These are phyloP conservation scores for Naganishia onofrii DNA, from an alignment of 768 basidiomycete genomes.

Conservation along the genomic window DNA sequence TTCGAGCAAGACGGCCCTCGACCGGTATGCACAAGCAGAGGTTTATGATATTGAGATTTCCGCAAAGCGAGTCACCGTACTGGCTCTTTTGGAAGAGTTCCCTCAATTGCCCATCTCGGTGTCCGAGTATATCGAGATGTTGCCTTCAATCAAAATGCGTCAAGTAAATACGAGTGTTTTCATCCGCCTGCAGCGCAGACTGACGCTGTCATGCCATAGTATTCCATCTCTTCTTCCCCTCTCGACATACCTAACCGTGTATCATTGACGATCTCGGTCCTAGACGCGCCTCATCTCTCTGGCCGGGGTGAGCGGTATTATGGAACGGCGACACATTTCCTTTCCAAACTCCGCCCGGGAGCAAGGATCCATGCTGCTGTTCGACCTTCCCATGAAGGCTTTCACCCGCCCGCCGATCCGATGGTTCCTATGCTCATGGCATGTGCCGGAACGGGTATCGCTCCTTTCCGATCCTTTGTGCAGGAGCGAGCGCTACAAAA, in stretches of 20 bases:
- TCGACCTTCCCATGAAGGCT: conserved; percentile 53
- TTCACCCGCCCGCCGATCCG: conserved; percentile 57
- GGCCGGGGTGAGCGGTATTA: conserved; percentile 53
- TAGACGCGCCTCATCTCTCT: conserved; percentile 54
- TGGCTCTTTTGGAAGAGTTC: conserved; percentile 56
- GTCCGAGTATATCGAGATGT: conserved; percentile 54
- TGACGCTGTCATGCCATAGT: conserved; percentile 40
- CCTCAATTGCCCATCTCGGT: conserved; percentile 54
- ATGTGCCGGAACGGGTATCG: conserved; percentile 58
- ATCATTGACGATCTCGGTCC: conserved; percentile 57
- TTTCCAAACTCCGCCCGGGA: conserved; percentile 54
- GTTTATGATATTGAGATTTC: conserved; percentile 53
- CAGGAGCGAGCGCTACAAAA: conserved; percentile 59
- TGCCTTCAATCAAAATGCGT: conserved; percentile 58
- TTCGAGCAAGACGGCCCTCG: conserved; percentile 43
- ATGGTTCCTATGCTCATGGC: conserved; percentile 56
- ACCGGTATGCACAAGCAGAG: conserved; percentile 40
- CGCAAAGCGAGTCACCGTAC: conserved; percentile 53
- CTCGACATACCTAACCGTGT: conserved; percentile 55
- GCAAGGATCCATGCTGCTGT: conserved; percentile 55
- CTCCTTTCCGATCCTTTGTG: conserved; percentile 60
- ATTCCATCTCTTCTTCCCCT: conserved; percentile 59
- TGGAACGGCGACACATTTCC: conserved; percentile 58
- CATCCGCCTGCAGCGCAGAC: too few relatives aligned
- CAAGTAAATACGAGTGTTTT: conserved; percentile 35